These are phyloP conservation scores for Colletotrichum chlorophyti DNA, from an alignment of 2,329 filamentous ascomycete species.

Conservation along the genomic window DNA sequence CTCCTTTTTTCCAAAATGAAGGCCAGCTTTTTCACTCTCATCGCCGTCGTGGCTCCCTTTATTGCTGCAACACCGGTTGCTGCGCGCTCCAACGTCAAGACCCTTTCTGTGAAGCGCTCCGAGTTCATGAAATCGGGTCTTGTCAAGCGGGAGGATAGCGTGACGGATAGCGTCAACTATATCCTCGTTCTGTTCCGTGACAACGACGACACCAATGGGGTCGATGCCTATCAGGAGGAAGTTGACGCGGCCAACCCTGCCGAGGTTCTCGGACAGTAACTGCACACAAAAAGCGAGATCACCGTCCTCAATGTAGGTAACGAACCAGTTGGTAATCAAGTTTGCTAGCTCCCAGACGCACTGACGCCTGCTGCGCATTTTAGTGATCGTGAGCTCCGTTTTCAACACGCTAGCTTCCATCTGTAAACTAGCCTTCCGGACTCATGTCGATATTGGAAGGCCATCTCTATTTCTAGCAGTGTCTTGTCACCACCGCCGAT, in stretches of 20 bases:
- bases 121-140: background rate
- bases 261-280: background rate
- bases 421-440: no score
- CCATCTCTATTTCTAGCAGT: no score
- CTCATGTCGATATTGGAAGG: no score
- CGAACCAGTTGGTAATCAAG: no score
- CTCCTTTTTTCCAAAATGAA: background rate
- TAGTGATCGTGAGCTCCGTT: no score
- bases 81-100: background rate
- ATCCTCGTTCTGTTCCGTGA: background rate
- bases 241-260: conserved; percentile 1
- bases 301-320: no score
- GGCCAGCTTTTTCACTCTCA: background rate
- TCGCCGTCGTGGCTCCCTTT: background rate
- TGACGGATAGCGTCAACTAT: conserved; percentile 13
- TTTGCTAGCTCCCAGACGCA: no score
- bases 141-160: background rate
- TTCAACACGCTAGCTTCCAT: no score
- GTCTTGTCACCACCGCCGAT: no score
- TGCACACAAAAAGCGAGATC: background rate
- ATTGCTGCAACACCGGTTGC: conserved; percentile 1
- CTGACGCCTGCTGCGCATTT: no score
- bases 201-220: background rate
- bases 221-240: conserved; percentile 9
- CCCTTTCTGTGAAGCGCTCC: background rate